A percentile compares a stretch with the other conserved stretches of the same genome.
These are phyloP conservation scores for Syncephalastrum contaminatum DNA, from an alignment of 371 early-diverging fungal genomes.

Conservation along the genomic window DNA sequence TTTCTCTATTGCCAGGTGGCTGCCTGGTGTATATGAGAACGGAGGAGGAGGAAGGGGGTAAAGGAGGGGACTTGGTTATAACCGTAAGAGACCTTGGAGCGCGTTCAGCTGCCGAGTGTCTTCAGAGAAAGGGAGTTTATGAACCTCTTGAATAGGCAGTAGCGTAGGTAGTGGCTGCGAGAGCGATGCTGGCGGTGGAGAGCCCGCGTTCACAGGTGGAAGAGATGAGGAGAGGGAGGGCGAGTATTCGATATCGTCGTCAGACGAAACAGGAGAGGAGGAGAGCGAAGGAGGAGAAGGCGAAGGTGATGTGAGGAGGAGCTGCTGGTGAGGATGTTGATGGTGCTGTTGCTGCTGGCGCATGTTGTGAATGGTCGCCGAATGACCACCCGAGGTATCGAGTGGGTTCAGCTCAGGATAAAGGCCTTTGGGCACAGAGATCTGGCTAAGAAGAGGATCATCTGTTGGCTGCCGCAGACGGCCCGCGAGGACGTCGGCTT, in stretches of 20 bases:
- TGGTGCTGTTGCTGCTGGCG: slow-evolving; percentile 20
- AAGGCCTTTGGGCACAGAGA: slow-evolving; percentile 54
- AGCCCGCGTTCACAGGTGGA: neutral
- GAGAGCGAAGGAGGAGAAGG: slow-evolving; percentile 27
- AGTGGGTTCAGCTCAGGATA: slow-evolving; percentile 56
- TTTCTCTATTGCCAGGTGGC: too few relatives aligned
- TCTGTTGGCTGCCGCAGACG: slow-evolving; percentile 47
- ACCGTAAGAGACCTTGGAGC: slow-evolving; percentile 12
- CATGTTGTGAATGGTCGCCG: slow-evolving; percentile 30
- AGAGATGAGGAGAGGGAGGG: slow-evolving; percentile 1
- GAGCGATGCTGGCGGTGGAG: neutral
- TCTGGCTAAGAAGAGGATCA: slow-evolving; percentile 39
- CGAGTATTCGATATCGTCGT: slow-evolving; percentile 28
- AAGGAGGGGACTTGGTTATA: neutral
- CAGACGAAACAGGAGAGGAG: slow-evolving; percentile 29
- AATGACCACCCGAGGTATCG: slow-evolving; percentile 38
- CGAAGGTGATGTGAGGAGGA: slow-evolving; percentile 14
- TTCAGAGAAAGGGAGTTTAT: slow-evolving; percentile 4
- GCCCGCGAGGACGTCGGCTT: slow-evolving; percentile 62
- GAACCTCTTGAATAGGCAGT: neutral
- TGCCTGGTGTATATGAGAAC: slow-evolving; percentile 1
- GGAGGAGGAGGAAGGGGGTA: slow-evolving; percentile 1
- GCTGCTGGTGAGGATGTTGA: slow-evolving; percentile 15
- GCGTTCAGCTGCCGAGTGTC: slow-evolving; percentile 21
- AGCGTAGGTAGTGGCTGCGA: neutral